Evolutionary conservation across 495 filamentous ascomycete genomes (phyloP).

Genomic region (Aeminium ludgeri): DNA sequence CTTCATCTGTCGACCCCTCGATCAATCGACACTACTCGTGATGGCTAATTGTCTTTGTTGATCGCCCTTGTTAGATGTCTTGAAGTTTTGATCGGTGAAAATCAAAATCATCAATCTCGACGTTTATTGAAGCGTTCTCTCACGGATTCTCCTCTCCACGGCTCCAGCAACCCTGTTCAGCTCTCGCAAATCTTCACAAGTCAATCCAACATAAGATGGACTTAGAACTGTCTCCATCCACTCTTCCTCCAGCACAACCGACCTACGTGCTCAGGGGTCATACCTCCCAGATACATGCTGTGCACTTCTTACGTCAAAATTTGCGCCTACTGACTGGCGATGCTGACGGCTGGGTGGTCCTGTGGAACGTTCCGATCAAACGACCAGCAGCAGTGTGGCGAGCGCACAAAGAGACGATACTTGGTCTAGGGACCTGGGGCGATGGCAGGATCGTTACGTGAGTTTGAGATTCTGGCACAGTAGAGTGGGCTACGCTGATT

Average conservation of each 20-base stretch:
- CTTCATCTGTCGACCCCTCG: no score
- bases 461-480: slow-evolving; percentile 22
- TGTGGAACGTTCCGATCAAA: slow-evolving; percentile 73
- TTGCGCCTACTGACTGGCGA: slow-evolving; percentile 66
- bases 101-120: no score
- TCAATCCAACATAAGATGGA: no score
- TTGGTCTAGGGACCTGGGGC: slow-evolving; percentile 56
- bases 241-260: slow-evolving; percentile 48
- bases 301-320: slow-evolving; percentile 56
- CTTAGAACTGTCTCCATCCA: no score
- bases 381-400: slow-evolving; percentile 75
- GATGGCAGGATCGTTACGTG: slow-evolving; percentile 49
- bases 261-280: slow-evolving; percentile 81
- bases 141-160: no score
- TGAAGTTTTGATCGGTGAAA: no score
- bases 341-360: slow-evolving; percentile 71
- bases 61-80: no score
- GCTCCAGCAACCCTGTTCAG: no score
- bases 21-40: no score
- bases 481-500: neutral
- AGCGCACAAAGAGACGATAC: slow-evolving; percentile 61
- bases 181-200: no score
- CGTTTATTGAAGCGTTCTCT: no score
- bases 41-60: no score
- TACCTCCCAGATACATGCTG: slow-evolving; percentile 58